phyloP scores from a whole-genome alignment of 2,329 filamentous ascomycete genomes.

The Phialocephala subalpina region DNA sequence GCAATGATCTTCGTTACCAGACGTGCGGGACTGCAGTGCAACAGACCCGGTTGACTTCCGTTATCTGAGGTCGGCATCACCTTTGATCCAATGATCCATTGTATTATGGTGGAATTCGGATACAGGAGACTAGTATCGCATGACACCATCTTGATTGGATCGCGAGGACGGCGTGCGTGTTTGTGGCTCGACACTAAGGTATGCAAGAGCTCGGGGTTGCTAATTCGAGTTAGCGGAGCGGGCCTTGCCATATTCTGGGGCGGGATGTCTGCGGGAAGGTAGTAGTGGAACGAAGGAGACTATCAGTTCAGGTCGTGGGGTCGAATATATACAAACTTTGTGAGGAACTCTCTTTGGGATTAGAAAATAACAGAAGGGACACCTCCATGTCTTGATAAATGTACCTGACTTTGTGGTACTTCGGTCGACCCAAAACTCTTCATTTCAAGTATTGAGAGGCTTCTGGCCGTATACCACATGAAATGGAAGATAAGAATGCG shows the following conservation, averaged over 20 bases:
- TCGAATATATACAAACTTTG: too few species aligned
- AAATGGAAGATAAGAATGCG: slow-evolving; percentile 44
- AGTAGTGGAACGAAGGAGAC: too few species aligned
- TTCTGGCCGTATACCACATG: slow-evolving; percentile 9
- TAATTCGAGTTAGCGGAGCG: not conserved
- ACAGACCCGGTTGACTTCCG: not conserved
- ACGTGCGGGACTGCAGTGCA: not conserved
- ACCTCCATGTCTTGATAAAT: too few species aligned
- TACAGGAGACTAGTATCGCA: not conserved
- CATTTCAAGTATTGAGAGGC: not conserved
- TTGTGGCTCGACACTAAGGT: not conserved
- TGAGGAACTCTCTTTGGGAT: too few species aligned
- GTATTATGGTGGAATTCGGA: not conserved
- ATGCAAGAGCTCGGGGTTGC: not conserved
- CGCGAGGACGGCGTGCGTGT: not conserved
- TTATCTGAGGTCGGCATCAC: not conserved
- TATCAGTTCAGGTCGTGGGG: too few species aligned
- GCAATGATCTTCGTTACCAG: not conserved
- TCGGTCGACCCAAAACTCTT: not conserved
- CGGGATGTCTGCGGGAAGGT: too few species aligned
- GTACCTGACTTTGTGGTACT: too few species aligned
- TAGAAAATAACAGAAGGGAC: too few species aligned
- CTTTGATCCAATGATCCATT: not conserved
- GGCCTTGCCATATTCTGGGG: not conserved
- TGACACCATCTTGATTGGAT: not conserved